Evolutionary conservation across 306 rosid genomes (phyloP).

Genomic region (Dryas octopetala): DNA sequence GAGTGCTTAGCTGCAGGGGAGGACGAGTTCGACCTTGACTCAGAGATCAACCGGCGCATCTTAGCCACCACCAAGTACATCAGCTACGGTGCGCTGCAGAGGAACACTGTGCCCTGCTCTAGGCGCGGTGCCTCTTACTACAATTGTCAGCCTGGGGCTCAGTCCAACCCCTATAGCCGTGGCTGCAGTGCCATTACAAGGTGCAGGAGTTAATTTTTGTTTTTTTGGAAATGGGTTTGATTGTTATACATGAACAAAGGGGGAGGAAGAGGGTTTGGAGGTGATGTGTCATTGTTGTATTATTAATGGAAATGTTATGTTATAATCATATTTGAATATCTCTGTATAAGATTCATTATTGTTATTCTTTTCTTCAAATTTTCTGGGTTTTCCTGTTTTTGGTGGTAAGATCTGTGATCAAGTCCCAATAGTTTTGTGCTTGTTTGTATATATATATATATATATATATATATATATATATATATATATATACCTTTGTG

Average conservation of each 20-base stretch:
- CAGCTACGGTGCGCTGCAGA: conserved; percentile 97
- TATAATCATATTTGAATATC: conserved; percentile 23
- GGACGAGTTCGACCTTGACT: conserved; percentile 75
- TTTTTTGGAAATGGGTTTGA: conserved; percentile 30
- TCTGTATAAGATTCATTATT: conserved; percentile 26
- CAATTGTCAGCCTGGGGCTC: conserved; percentile 88
- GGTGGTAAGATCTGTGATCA: not conserved
- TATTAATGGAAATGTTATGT: conserved; percentile 25
- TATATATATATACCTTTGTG: not conserved
- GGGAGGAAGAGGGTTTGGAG: conserved; percentile 16
- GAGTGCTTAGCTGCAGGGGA: conserved; percentile 50
- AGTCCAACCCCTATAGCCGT: conserved; percentile 85
- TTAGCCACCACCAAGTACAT: conserved; percentile 74
- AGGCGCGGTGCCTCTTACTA: conserved; percentile 92
- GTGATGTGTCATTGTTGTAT: conserved; percentile 24
- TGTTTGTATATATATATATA: not conserved
- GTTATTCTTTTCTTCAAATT: not conserved
- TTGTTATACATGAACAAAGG: conserved; percentile 41
- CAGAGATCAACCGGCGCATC: conserved; percentile 89
- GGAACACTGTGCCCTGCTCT: conserved; percentile 95
- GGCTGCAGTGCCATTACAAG: conserved; percentile 89
- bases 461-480: too few species aligned
- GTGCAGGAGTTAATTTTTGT: conserved; percentile 69
- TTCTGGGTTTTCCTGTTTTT: not conserved
- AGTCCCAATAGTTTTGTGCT: not conserved